Evolutionary conservation across 805 yeast species (phyloP).

Genomic region (Kazachstania taianensis): DNA sequence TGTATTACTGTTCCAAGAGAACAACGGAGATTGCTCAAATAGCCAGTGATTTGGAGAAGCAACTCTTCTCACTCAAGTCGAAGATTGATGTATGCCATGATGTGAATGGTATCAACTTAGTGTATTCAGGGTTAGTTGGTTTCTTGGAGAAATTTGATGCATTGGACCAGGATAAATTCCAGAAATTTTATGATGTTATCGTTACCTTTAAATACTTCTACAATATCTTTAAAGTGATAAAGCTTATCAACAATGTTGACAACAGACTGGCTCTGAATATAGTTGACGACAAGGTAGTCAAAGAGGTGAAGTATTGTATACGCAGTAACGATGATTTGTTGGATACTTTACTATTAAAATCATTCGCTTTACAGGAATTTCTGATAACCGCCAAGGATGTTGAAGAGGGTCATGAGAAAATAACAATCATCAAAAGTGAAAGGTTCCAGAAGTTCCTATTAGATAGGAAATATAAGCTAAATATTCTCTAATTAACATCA

Average conservation of each 20-base stretch:
- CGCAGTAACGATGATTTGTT: not conserved
- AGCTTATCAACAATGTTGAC: not conserved
- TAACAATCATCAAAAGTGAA: not conserved
- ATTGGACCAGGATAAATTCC: not conserved
- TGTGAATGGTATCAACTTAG: not conserved
- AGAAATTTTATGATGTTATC: not conserved
- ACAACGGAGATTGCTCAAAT: not conserved
- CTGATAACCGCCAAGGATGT: too few species aligned
- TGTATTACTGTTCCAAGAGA: conserved; percentile 1
- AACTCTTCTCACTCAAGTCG: not conserved
- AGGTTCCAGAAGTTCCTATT: not conserved
- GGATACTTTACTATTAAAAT: not conserved
- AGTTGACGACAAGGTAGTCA: not conserved
- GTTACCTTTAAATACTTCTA: conserved; percentile 1
- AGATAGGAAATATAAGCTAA: conserved; percentile 3
- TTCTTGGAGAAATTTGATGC: conserved; percentile 2
- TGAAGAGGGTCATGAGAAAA: not conserved
- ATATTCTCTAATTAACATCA: conserved; percentile 1
- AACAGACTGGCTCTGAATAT: not conserved
- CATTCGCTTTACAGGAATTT: conserved; percentile 1
- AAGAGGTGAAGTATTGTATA: not conserved
- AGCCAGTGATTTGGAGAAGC: not conserved
- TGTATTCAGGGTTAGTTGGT: not conserved
- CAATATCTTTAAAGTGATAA: conserved; percentile 1
- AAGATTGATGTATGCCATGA: not conserved